Conservation (phyloP, 148 eudicot genomes). For the Heliamphora exappendiculata region DNA sequence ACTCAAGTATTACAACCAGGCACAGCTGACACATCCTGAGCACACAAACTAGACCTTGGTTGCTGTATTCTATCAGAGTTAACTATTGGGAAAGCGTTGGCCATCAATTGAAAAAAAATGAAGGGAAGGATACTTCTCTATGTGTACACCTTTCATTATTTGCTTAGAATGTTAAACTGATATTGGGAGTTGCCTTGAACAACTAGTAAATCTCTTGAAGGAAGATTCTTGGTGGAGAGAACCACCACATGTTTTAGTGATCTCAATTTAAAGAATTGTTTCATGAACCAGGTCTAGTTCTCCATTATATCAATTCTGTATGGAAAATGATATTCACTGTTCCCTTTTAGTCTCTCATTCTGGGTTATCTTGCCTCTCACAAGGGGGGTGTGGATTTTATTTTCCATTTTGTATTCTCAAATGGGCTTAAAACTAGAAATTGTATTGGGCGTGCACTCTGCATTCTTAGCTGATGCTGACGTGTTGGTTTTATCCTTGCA, state of each 20-base stretch:
- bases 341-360: neutral
- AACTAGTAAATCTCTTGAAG: neutral
- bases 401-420: neutral
- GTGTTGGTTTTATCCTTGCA: constrained; percentile 21
- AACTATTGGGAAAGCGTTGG: neutral
- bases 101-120: neutral
- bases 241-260: neutral
- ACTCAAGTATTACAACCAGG: no score
- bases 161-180: neutral
- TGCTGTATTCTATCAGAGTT: no score
- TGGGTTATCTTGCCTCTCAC: neutral
- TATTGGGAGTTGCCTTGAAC: neutral
- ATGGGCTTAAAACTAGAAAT: neutral
- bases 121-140: neutral
- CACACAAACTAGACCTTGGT: no score
- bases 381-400: neutral
- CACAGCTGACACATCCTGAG: no score
- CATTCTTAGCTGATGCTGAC: constrained; percentile 5
- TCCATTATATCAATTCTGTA: neutral
- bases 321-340: neutral
- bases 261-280: neutral
- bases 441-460: neutral
- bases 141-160: neutral
- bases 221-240: neutral
- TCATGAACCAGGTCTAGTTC: neutral